Evolutionary conservation across 2,329 filamentous ascomycete genomes (phyloP), one percentile per base, ranked within the genome.

Genomic region (Microdochium paspali): DNA sequence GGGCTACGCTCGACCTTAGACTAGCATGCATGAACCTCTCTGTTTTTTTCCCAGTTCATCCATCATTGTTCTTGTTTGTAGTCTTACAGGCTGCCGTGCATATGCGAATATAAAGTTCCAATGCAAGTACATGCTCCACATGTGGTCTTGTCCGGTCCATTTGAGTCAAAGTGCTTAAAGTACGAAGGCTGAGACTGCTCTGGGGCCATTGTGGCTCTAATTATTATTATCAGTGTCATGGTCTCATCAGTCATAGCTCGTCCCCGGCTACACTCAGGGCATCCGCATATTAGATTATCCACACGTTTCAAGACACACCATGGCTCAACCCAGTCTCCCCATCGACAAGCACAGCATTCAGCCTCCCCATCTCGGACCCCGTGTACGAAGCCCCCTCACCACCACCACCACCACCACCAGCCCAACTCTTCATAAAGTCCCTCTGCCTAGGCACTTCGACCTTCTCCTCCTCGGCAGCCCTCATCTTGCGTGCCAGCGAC

Each of bases 371-470:
- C 35, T 40, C 9, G 10, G n/a, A n/a, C n/a, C n/a, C n/a, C n/a
- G n/a, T n/a, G n/a, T n/a, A n/a, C n/a, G n/a, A n/a, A n/a, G n/a
- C n/a, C n/a, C n/a, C n/a, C n/a, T n/a, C n/a, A n/a, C n/a, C n/a
- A n/a, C n/a, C n/a, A n/a, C n/a, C n/a, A n/a, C n/a, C n/a, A n/a
- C n/a, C n/a, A n/a, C n/a, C n/a, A n/a, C n/a, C n/a, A 7, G 56
- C 50, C 60, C 60, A 79, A 9, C 58, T 71, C 49, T 67, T 67
- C 70, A 80, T 77, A 47, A 70, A 76, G 46, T 64, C 63, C 58
- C 69, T 70, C 63, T 73, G 74, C 54, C 59, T 67, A 24, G 68
- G 68, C 54, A 65, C 56, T 45, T 65, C 58, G 48, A 74, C 67
- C 46, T 71, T 62, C 54, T 49, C 59, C 46, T 49, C 53, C 60